Percentiles rank a stretch among this genome's conserved stretches.
Evolutionary conservation across 2,329 filamentous ascomycete genomes (phyloP).

Genomic region (Oidium heveae): DNA sequence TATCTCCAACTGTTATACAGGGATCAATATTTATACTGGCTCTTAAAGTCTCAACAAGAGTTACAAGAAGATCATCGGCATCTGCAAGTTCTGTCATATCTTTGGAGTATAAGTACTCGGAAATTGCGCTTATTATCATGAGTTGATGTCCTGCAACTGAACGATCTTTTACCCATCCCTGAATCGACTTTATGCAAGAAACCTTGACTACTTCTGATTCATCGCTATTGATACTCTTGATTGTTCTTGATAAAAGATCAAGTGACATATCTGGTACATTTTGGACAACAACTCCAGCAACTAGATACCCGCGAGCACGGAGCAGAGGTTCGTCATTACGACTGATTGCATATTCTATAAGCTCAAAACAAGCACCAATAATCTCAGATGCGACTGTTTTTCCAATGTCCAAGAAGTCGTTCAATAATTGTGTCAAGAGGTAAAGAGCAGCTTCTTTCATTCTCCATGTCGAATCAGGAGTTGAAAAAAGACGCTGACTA

Average conservation of each 20-base stretch:
- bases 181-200: slow-evolving; percentile 66
- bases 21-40: slow-evolving; percentile 63
- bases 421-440: slow-evolving; percentile 60
- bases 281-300: slow-evolving; percentile 55
- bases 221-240: slow-evolving; percentile 52
- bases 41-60: slow-evolving; percentile 64
- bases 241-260: slow-evolving; percentile 42
- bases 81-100: slow-evolving; percentile 67
- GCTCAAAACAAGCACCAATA: slow-evolving; percentile 49
- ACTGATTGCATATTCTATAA: slow-evolving; percentile 55
- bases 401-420: slow-evolving; percentile 57
- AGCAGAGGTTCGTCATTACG: slow-evolving; percentile 48
- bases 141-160: slow-evolving; percentile 31
- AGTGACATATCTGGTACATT: slow-evolving; percentile 34
- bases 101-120: slow-evolving; percentile 51
- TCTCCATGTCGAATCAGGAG: slow-evolving; percentile 26
- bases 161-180: slow-evolving; percentile 32
- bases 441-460: slow-evolving; percentile 61
- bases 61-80: slow-evolving; percentile 76
- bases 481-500: slow-evolving; percentile 47
- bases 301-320: slow-evolving; percentile 64
- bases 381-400: slow-evolving; percentile 45
- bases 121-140: slow-evolving; percentile 32
- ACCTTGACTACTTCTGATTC: slow-evolving; percentile 75
- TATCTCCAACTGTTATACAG: slow-evolving; percentile 43